A percentile compares a stretch with the other conserved stretches of the same genome.
phyloP scores from a whole-genome alignment of 805 yeast species.

The Millerago galiae region DNA sequence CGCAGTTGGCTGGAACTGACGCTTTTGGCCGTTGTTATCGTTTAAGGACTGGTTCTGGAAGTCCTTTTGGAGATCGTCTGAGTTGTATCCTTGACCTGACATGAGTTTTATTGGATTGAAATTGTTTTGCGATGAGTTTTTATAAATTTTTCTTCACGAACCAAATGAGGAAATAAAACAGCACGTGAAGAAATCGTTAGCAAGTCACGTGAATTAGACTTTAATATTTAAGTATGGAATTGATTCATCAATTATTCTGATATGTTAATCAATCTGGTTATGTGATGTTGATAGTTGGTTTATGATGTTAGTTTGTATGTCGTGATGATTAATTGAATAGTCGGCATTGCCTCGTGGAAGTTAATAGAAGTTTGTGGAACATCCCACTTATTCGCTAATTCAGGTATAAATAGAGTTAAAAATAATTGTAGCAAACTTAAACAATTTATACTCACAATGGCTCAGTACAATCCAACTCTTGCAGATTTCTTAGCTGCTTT shows the following conservation, averaged over 20 bases:
- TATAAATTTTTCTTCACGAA: not conserved
- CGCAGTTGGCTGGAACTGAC: slow-evolving; percentile 38
- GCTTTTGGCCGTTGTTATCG: slow-evolving; percentile 21
- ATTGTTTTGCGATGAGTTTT: slow-evolving; percentile 1
- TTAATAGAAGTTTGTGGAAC: not conserved
- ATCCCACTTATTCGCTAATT: not conserved
- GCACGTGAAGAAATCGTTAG: slow-evolving; percentile 1
- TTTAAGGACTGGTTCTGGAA: slow-evolving; percentile 26
- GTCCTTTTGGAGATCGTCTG: slow-evolving; percentile 26
- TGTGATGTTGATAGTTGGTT: too few relatives aligned
- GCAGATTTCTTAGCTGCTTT: not conserved
- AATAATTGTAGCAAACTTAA: too few relatives aligned
- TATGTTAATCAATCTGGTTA: too few relatives aligned
- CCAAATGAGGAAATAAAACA: not conserved
- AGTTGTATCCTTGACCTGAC: slow-evolving; percentile 22
- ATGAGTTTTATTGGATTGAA: slow-evolving; percentile 5
- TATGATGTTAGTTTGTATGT: too few relatives aligned
- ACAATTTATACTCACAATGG: too few relatives aligned
- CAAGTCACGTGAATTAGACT: slow-evolving; percentile 1
- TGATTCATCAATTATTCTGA: too few relatives aligned
- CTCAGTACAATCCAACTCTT: not conserved
- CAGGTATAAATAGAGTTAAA: not conserved
- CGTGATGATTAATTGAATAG: too few relatives aligned
- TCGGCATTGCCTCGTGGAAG: not conserved
- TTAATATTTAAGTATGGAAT: too few relatives aligned